A percentile compares a stretch with the other conserved stretches of the same genome.
phyloP scores from a whole-genome alignment of 352 stramenopile genomes.

The Blastocystis sp. region DNA sequence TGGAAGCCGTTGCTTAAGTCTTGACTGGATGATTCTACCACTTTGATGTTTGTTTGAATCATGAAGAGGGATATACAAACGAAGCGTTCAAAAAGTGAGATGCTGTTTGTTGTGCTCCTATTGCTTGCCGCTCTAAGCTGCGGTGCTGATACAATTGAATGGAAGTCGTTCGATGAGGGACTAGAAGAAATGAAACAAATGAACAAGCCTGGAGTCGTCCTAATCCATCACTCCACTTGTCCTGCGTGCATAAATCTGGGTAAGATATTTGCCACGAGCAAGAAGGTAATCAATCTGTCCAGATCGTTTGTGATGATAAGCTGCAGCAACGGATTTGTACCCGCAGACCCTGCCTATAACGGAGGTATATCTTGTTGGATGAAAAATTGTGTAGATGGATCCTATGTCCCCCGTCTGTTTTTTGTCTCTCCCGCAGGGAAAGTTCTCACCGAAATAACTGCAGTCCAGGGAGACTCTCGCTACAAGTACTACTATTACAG shows the following conservation, averaged over 20 bases:
- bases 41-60: slow-evolving; percentile 8
- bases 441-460: neutral
- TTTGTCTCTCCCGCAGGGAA: neutral
- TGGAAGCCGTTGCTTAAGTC: slow-evolving; percentile 7
- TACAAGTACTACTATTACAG: slow-evolving; percentile 35
- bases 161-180: neutral
- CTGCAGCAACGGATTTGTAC: neutral
- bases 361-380: neutral
- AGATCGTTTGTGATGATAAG: slow-evolving; percentile 9
- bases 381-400: neutral
- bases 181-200: neutral
- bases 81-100: neutral
- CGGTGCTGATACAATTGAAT: neutral
- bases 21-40: neutral
- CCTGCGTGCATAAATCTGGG: slow-evolving; percentile 24
- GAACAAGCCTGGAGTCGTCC: neutral
- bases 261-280: neutral
- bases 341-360: neutral
- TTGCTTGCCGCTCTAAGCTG: neutral
- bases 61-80: neutral
- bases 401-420: slow-evolving; percentile 28
- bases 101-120: neutral
- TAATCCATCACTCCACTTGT: neutral
- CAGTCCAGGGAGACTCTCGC: neutral
- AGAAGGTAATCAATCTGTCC: neutral